A percentile compares a stretch with the other conserved stretches of the same genome.
Conservation (phyloP, 306 rosid species). For the Sechiopsis laciniata region DNA sequence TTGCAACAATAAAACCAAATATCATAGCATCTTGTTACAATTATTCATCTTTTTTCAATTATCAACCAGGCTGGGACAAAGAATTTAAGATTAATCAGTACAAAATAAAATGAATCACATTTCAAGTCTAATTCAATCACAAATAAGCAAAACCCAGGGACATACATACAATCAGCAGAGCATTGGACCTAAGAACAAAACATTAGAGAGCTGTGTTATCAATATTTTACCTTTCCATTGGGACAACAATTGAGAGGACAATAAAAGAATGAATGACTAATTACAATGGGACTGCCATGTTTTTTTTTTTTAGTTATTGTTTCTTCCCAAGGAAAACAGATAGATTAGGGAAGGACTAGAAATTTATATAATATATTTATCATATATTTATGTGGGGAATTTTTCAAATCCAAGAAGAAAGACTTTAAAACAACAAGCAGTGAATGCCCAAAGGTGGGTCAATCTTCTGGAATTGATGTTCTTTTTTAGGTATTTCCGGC, state of each 20-base stretch:
- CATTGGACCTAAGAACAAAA: not conserved
- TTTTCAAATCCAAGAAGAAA: not conserved
- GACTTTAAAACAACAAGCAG: conserved; percentile 19
- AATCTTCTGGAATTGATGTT: not conserved
- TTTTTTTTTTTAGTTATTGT: not conserved
- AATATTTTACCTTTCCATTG: conserved; percentile 18
- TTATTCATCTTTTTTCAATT: not conserved
- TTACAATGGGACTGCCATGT: conserved; percentile 2
- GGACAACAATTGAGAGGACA: conserved; percentile 6
- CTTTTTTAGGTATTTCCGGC: conserved; percentile 43
- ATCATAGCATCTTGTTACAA: not conserved
- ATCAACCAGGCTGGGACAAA: not conserved
- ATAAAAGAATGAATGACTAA: conserved; percentile 19
- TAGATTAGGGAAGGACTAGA: conserved; percentile 10
- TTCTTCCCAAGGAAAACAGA: conserved; percentile 8
- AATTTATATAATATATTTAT: conserved; percentile 5
- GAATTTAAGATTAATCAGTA: not conserved
- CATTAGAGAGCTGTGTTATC: conserved; percentile 7
- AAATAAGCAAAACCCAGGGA: not conserved
- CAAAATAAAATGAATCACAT: not conserved
- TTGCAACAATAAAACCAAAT: not conserved
- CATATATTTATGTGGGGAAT: not conserved
- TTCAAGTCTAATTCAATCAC: conserved; percentile 6
- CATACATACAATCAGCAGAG: not conserved
- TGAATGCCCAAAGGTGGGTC: conserved; percentile 7